These are phyloP conservation scores for Purpureocillium lavendulum DNA, from an alignment of 2,329 filamentous ascomycete species.

Conservation along the genomic window DNA sequence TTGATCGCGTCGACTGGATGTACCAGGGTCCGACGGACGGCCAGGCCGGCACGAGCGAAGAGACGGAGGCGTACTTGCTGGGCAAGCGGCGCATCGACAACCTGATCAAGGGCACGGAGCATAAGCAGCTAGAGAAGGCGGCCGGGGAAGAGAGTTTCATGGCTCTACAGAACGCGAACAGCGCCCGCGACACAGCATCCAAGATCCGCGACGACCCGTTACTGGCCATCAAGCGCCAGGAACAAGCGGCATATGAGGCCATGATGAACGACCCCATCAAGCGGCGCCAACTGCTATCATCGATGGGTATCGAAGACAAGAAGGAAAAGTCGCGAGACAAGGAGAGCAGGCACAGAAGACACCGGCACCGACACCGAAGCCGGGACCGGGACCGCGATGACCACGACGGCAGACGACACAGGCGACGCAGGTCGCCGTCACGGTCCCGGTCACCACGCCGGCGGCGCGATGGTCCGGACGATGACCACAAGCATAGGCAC, in stretches of 20 bases:
- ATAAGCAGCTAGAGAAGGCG: slow-evolving; percentile 72
- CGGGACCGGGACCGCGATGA: slow-evolving; percentile 1
- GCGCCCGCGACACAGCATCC: slow-evolving; percentile 66
- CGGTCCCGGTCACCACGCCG: slow-evolving; percentile 32
- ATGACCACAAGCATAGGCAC: slow-evolving; percentile 6
- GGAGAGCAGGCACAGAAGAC: slow-evolving; percentile 29
- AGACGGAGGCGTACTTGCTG: slow-evolving; percentile 87
- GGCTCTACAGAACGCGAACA: slow-evolving; percentile 62
- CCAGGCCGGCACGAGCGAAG: slow-evolving; percentile 69
- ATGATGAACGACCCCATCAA: slow-evolving; percentile 72
- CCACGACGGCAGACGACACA: slow-evolving; percentile 9
- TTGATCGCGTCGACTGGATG: slow-evolving; percentile 95
- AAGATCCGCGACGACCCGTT: slow-evolving; percentile 91
- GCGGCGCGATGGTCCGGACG: slow-evolving; percentile 14
- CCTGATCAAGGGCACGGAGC: slow-evolving; percentile 68
- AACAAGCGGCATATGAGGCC: slow-evolving; percentile 70
- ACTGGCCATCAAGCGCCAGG: slow-evolving; percentile 85
- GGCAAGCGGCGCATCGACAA: slow-evolving; percentile 90
- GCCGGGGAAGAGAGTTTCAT: slow-evolving; percentile 52
- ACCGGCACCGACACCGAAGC: slow-evolving; percentile 18
- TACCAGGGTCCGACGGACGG: slow-evolving; percentile 80
- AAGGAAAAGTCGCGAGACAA: slow-evolving; percentile 25
- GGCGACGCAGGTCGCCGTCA: slow-evolving; percentile 23
- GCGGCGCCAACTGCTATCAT: slow-evolving; percentile 57
- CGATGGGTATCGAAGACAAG: slow-evolving; percentile 47